Evolutionary conservation across 2,329 filamentous ascomycete species (phyloP), one percentile per base, ranked within the genome.

Genomic region (Alternaria dauci): DNA sequence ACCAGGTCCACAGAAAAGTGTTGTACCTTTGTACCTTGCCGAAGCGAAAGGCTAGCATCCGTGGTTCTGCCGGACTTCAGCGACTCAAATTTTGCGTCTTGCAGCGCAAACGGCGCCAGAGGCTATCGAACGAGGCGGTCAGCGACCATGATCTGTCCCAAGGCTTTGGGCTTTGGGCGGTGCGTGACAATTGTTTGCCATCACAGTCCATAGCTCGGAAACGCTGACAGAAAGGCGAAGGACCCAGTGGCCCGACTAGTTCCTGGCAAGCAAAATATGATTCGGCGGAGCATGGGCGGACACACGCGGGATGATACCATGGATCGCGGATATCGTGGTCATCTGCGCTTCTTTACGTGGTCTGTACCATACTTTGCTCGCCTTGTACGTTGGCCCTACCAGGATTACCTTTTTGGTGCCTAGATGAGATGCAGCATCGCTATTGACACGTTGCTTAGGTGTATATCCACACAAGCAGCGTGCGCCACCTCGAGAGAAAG

Each of bases 21-120:
- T 68, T 67, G 70, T 75, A 71, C 68, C 70, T 76, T 68, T 75
- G 76, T 78, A 78, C 76, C 76, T 78, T 78, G 68, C 76, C 67
- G 76, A 77, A 78, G 75, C 76, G 76, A 78, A 76, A 62, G 64
- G 59, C 72, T 72, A 75, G 65, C 68, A 71, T 65, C 68, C 65
- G 66, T 66, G 55, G 32, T 65, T 58, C 54, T 60, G 50, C 64
- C 65, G 66, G 63, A 42, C 52, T 52, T 63, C 39, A 52, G 41
- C 61, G 50, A 61, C 46, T 53, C 60, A 54, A 28, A 48, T 38
- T 55, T 55, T 59, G 60, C 62, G 52, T 46, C 48, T 55, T 41
- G 55, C 46, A 55, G 48, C 47, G 43, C 51, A 28, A 53, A 46
- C n/a, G 47, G 48, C 47, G 48, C 48, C 55, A 61, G 43, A 32